phyloP scores from a whole-genome alignment of 2,329 filamentous ascomycete species.

The Cladosporium cucumerinum region DNA sequence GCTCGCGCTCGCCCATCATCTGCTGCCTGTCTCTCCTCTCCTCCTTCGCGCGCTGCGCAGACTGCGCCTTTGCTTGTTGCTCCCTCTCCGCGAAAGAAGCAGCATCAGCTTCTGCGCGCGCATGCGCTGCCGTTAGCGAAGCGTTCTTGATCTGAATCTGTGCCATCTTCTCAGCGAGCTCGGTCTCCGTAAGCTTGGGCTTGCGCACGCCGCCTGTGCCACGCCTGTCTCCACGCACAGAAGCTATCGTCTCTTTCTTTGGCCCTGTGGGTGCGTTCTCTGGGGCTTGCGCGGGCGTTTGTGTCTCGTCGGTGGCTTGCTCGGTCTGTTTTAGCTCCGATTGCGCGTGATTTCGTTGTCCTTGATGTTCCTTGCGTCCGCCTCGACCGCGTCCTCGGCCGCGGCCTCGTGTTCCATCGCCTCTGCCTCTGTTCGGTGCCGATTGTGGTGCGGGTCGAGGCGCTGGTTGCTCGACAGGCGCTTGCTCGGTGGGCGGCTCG shows the following conservation, averaged over 20 bases:
- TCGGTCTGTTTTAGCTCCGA: not conserved
- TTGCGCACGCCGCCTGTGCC: constrained; percentile 39
- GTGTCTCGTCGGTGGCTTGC: constrained; percentile 11
- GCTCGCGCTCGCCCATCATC: constrained; percentile 62
- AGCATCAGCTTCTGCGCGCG: constrained; percentile 64
- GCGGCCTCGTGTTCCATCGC: constrained; percentile 18
- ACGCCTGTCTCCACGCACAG: constrained; percentile 36
- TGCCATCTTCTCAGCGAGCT: constrained; percentile 60
- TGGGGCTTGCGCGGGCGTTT: constrained; percentile 17
- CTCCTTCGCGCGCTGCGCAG: constrained; percentile 43
- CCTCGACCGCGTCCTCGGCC: constrained; percentile 26
- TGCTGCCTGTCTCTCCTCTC: constrained; percentile 53
- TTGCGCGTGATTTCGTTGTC: constrained; percentile 1
- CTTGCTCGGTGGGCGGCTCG: constrained; percentile 8
- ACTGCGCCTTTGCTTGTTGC: constrained; percentile 53
- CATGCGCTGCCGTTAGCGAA: constrained; percentile 58
- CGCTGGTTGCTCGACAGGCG: constrained; percentile 17
- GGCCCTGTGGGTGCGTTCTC: constrained; percentile 26
- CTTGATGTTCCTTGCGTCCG: constrained; percentile 17
- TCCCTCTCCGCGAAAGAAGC: constrained; percentile 64
- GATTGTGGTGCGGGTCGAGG: not conserved
- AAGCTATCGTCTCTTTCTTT: constrained; percentile 20
- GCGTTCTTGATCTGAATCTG: constrained; percentile 61
- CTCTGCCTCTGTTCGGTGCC: not conserved
- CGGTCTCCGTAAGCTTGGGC: constrained; percentile 62